These are phyloP conservation scores for Liquidambar formosana DNA, from an alignment of 164 flowering plant genomes.

Conservation along the genomic window DNA sequence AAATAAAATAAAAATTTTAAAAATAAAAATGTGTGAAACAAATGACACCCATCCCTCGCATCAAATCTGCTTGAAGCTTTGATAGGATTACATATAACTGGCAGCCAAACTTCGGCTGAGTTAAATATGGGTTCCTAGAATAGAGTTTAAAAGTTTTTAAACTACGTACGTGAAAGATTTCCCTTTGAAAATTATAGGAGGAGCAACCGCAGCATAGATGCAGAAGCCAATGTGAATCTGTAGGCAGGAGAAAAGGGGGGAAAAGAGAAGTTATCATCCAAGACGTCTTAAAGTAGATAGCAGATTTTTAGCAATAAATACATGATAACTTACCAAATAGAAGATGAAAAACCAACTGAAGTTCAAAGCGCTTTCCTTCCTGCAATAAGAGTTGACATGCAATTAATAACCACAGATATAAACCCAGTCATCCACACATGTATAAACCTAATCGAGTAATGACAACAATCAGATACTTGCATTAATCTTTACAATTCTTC, in stretches of 20 bases:
- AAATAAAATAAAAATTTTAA: no score
- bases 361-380: slow-evolving; percentile 76
- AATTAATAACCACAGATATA: not conserved
- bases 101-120: no score
- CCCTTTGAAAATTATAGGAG: slow-evolving; percentile 63
- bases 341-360: slow-evolving; percentile 73
- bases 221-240: slow-evolving; percentile 70
- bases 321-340: slow-evolving; percentile 44
- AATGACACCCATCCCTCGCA: not conserved
- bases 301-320: not conserved
- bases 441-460: no score
- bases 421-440: no score
- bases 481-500: no score
- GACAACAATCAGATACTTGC: no score
- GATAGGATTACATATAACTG: no score
- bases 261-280: slow-evolving; percentile 2
- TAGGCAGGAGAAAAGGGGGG: slow-evolving; percentile 7
- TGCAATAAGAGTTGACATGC: slow-evolving; percentile 26
- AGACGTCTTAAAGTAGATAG: not conserved
- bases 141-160: not conserved
- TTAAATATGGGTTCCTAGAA: not conserved
- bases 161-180: slow-evolving; percentile 67
- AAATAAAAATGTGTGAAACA: no score
- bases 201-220: slow-evolving; percentile 71
- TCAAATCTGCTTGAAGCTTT: not conserved